Conservation (phyloP, 805 yeast species). For the Henningerozyma blattae region DNA sequence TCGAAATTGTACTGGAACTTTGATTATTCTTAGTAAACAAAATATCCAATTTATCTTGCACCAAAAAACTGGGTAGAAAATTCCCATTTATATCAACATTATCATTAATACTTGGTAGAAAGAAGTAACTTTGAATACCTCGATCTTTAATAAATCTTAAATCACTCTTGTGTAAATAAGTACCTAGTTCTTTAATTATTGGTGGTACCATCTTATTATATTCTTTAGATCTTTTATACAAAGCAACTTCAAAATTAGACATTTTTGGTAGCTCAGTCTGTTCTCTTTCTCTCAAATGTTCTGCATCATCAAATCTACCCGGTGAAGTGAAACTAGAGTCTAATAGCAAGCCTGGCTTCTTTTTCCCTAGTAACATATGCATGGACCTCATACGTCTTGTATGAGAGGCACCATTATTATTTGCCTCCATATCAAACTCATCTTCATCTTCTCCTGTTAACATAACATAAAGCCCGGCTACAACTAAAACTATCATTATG, state of each 20-base stretch:
- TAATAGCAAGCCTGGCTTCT: slow-evolving; percentile 16
- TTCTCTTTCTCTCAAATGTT: slow-evolving; percentile 14
- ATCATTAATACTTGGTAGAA: slow-evolving; percentile 25
- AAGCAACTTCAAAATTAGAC: slow-evolving; percentile 22
- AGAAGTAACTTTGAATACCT: slow-evolving; percentile 25
- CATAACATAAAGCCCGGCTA: slow-evolving; percentile 23
- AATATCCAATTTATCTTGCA: slow-evolving; percentile 25
- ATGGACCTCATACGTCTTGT: slow-evolving; percentile 8
- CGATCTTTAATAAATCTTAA: slow-evolving; percentile 22
- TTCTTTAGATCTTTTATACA: slow-evolving; percentile 21
- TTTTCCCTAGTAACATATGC: slow-evolving; percentile 16
- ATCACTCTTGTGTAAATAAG: slow-evolving; percentile 17
- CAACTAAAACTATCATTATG: slow-evolving; percentile 19
- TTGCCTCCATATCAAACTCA: slow-evolving; percentile 22
- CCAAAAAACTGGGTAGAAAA: slow-evolving; percentile 24
- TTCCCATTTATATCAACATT: slow-evolving; percentile 21
- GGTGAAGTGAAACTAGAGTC: slow-evolving; percentile 22
- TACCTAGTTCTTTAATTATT: slow-evolving; percentile 20
- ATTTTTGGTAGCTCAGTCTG: slow-evolving; percentile 16
- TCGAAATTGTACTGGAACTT: slow-evolving; percentile 24
- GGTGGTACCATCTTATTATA: slow-evolving; percentile 22
- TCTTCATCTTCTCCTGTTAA: slow-evolving; percentile 23
- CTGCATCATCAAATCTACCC: slow-evolving; percentile 20
- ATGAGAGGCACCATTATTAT: slow-evolving; percentile 6
- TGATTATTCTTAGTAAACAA: slow-evolving; percentile 20